phyloP scores from a whole-genome alignment of 805 yeast species.

The Pichia californica region DNA sequence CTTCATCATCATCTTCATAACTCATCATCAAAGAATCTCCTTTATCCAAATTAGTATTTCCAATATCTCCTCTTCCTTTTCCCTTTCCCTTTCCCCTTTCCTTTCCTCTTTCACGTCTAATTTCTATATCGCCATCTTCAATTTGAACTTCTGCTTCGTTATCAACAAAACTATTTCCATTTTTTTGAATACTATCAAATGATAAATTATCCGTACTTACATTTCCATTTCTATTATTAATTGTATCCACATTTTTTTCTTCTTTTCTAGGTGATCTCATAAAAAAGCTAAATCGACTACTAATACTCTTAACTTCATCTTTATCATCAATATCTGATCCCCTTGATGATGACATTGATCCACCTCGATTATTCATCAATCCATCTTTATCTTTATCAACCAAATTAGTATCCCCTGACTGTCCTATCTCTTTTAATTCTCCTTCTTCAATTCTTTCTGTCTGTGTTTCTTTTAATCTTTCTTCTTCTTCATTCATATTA shows the following conservation, averaged over 20 bases:
- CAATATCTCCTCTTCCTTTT: not conserved
- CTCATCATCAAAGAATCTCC: not conserved
- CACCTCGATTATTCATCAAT: too few species aligned
- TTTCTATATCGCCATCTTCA: not conserved
- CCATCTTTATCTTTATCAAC: too few species aligned
- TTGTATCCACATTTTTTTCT: not conserved
- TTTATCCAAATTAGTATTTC: not conserved
- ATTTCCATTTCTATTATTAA: too few species aligned
- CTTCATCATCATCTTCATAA: conserved; percentile 16
- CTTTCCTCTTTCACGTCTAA: not conserved
- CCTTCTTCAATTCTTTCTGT: too few species aligned
- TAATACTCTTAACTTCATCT: conserved; percentile 4
- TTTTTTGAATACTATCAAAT: too few species aligned
- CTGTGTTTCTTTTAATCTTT: too few species aligned
- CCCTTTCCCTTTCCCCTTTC: not conserved
- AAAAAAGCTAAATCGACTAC: conserved; percentile 8
- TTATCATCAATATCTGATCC: not conserved
- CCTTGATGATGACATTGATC: too few species aligned
- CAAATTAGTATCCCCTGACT: too few species aligned
- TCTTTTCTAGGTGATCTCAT: conserved; percentile 5
- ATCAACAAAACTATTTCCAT: too few species aligned
- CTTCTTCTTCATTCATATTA: too few species aligned
- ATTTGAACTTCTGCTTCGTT: not conserved
- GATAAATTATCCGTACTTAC: too few species aligned
- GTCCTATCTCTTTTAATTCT: too few species aligned